Evolutionary conservation across 208 protist species (phyloP), one percentile per base, ranked within the genome.

Genomic region (Trypanosomatidae sp.): DNA sequence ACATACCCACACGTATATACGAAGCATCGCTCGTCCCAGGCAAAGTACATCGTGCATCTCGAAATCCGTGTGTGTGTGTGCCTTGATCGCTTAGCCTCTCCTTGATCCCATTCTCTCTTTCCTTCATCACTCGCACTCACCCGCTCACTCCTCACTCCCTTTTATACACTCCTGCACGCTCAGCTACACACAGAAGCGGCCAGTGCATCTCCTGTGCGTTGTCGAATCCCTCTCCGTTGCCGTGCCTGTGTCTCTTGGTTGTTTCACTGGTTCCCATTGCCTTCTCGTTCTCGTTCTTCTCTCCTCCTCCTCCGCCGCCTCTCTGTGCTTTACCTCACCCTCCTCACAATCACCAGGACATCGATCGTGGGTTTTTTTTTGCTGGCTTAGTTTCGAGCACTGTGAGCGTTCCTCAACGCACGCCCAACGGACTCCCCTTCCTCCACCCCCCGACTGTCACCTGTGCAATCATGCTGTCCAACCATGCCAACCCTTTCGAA

Each of bases 401-500:
- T 33, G 56, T 39, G 1, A 6, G 58, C 33, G 19, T 1, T 43
- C 58, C n/a, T 44, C 39, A 65, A 9, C 39, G 60, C 60, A 46
- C 39, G 8, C 10, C 19, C 33, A 60, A 44, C 5, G 33, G 33
- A 64, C 19, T 22, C 58, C 1, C 36, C 7, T 58, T 25, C 22
- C 22, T 25, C 58, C 33, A 8, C 58, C 19, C 58, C 19, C 33
- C 13, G 25, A 1, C 62, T 3, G 12, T 36, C 36, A 10, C 62
- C 41, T n/a, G 41, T 50, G 44, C 41, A 49, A 43, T 8, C 41
- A 80, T 80, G 76, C 76, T 80, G 25, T 62, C 47, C 47, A 68
- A 62, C 64, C 67, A 50, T 30, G 22, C 62, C 5, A 80, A 62
- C 50, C 76, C 76, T 33, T 80, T 76, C 58, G 76, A 80, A 46